Evolutionary conservation across 805 yeast species (phyloP).

Genomic region (Teunomyces atbi): DNA sequence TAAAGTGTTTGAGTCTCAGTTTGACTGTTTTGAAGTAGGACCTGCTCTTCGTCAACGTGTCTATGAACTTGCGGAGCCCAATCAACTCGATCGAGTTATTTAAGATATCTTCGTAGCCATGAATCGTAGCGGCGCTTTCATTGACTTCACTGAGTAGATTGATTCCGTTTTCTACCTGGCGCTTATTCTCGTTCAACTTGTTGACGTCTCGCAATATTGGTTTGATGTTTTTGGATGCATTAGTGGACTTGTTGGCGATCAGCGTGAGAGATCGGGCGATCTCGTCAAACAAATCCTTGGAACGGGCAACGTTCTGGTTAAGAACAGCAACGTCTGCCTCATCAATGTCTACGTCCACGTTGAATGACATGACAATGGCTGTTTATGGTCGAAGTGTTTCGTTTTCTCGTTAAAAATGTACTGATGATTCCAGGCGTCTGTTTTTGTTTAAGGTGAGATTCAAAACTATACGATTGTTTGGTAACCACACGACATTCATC

Average conservation of each 20-base stretch:
- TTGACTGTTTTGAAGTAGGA: conserved; percentile 45
- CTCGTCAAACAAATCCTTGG: conserved; percentile 52
- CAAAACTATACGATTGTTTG: too few relatives aligned
- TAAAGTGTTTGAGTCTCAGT: conserved; percentile 50
- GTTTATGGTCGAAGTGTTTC: not conserved
- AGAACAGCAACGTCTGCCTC: conserved; percentile 83
- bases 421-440: not conserved
- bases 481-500: too few relatives aligned
- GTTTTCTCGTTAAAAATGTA: not conserved
- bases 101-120: conserved; percentile 38
- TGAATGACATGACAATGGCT: conserved; percentile 10
- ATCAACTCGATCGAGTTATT: conserved; percentile 33
- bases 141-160: conserved; percentile 49
- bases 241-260: conserved; percentile 51
- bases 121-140: conserved; percentile 47
- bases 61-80: conserved; percentile 38
- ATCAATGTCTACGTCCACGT: conserved; percentile 55
- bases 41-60: conserved; percentile 38
- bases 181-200: conserved; percentile 51
- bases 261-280: conserved; percentile 55
- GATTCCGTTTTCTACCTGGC: conserved; percentile 57
- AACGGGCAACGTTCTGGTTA: conserved; percentile 65
- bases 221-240: conserved; percentile 61
- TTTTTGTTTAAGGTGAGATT: not conserved
- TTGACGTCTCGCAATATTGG: conserved; percentile 71